A percentile compares a stretch with the other conserved stretches of the same genome.
These are phyloP conservation scores for Oryza glaberrima DNA, from an alignment of 176 grass and related monocot species.

Conservation along the genomic window DNA sequence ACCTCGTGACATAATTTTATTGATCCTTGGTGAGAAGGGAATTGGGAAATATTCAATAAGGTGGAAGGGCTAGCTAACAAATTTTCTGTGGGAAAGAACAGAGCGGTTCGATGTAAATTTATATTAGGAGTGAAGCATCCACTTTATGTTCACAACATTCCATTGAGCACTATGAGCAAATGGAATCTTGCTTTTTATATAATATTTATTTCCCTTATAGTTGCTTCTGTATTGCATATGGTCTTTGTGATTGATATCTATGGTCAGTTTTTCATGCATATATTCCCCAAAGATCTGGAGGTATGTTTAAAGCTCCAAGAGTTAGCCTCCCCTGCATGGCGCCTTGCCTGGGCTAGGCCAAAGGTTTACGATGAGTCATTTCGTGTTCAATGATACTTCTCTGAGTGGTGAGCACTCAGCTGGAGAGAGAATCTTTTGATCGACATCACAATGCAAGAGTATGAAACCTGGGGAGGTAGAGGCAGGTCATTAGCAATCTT, in stretches of 20 bases:
- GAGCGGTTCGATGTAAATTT: conserved; percentile 60
- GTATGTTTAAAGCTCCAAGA: conserved; percentile 55
- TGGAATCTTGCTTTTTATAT: conserved; percentile 77
- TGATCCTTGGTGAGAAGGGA: conserved; percentile 32
- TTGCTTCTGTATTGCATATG: conserved; percentile 48
- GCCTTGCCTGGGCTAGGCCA: conserved; percentile 54
- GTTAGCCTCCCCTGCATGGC: conserved; percentile 83
- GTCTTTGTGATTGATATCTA: conserved; percentile 46
- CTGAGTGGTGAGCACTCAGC: conserved; percentile 61
- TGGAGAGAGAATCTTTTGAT: conserved; percentile 68
- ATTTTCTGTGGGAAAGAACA: conserved; percentile 44
- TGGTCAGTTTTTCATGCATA: conserved; percentile 57
- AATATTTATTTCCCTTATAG: conserved; percentile 54
- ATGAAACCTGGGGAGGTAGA: conserved; percentile 63
- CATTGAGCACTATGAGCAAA: conserved; percentile 62
- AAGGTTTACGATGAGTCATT: conserved; percentile 53
- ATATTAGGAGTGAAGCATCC: conserved; percentile 76
- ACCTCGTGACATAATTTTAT: conserved; percentile 60
- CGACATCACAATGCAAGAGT: conserved; percentile 59
- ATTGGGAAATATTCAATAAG: conserved; percentile 39
- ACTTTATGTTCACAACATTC: conserved; percentile 85
- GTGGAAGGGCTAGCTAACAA: conserved; percentile 36
- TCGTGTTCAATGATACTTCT: conserved; percentile 59
- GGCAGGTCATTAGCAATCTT: conserved; percentile 46
- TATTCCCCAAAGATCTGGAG: conserved; percentile 65